These are phyloP conservation scores for Quercus tomentella DNA, from an alignment of 331 rosid species.

Conservation along the genomic window DNA sequence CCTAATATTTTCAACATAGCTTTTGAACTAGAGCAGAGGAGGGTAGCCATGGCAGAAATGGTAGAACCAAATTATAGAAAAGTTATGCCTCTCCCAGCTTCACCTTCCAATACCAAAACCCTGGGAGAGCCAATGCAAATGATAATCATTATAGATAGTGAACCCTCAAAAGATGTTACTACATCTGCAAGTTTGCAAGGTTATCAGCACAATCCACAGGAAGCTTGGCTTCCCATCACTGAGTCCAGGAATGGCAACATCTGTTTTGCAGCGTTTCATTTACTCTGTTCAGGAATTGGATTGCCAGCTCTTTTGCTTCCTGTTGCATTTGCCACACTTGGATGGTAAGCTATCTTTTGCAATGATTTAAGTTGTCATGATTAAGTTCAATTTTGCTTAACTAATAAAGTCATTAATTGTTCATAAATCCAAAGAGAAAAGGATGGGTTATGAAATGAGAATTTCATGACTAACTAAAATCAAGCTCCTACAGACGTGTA, in stretches of 20 bases:
- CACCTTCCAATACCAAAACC: background rate
- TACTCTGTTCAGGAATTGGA: conserved; percentile 53
- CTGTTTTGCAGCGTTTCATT: conserved; percentile 35
- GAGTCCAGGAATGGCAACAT: conserved; percentile 56
- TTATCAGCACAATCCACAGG: conserved; percentile 21
- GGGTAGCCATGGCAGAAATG: background rate
- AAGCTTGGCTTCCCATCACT: conserved; percentile 65
- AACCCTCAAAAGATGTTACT: background rate
- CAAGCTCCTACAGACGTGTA: no score
- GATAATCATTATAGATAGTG: background rate
- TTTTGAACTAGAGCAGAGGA: background rate
- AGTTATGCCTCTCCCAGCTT: conserved; percentile 7
- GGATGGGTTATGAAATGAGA: no score
- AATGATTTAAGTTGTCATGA: no score
- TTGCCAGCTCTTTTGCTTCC: conserved; percentile 69
- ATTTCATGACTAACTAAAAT: no score
- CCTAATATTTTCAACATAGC: no score
- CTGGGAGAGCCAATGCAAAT: background rate
- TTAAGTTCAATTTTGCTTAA: no score
- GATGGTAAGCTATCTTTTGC: conserved; percentile 43
- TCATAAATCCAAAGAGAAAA: no score
- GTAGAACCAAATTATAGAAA: background rate
- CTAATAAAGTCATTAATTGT: no score
- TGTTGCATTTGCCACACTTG: conserved; percentile 58
- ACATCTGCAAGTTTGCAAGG: background rate